phyloP scores from a whole-genome alignment of 148 eudicot species.

The Fallopia convolvulus region DNA sequence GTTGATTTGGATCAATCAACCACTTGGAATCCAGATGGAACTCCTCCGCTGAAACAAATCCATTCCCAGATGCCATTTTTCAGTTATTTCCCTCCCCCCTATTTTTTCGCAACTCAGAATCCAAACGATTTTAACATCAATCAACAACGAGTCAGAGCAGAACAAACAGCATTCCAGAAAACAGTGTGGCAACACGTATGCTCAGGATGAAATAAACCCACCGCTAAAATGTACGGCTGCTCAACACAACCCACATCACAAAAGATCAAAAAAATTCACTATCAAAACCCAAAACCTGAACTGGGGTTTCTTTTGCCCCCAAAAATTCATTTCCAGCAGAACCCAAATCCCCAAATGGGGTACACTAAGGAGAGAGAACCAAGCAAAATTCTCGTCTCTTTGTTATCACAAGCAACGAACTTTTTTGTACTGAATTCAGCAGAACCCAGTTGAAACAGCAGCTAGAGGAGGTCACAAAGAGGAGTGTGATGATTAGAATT shows the following conservation, averaged over 20 bases:
- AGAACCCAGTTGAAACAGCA: background rate
- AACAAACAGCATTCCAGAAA: slow-evolving; percentile 1
- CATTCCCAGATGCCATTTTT: slow-evolving; percentile 30
- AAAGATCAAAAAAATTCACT: slow-evolving; percentile 21
- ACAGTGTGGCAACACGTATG: slow-evolving; percentile 4
- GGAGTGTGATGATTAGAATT: background rate
- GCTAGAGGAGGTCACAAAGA: background rate
- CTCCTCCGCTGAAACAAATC: slow-evolving; percentile 29
- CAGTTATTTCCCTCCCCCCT: background rate
- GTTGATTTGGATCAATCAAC: slow-evolving; percentile 43
- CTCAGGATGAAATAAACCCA: slow-evolving; percentile 16
- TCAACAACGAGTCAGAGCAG: background rate
- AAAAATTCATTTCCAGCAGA: slow-evolving; percentile 25
- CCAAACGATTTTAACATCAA: slow-evolving; percentile 13
- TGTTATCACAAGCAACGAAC: background rate
- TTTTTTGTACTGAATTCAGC: slow-evolving; percentile 2
- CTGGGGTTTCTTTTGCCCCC: slow-evolving; percentile 16
- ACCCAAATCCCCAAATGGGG: slow-evolving; percentile 20
- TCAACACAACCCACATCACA: slow-evolving; percentile 16
- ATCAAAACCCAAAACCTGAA: slow-evolving; percentile 27
- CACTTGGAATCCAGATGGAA: slow-evolving; percentile 34
- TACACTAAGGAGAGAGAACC: background rate
- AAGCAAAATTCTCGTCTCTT: background rate
- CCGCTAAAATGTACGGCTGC: slow-evolving; percentile 16
- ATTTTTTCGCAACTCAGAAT: slow-evolving; percentile 12